Evolutionary conservation across 257 asterid species (phyloP).

Genomic region (Nicotiana tomentosiformis): DNA sequence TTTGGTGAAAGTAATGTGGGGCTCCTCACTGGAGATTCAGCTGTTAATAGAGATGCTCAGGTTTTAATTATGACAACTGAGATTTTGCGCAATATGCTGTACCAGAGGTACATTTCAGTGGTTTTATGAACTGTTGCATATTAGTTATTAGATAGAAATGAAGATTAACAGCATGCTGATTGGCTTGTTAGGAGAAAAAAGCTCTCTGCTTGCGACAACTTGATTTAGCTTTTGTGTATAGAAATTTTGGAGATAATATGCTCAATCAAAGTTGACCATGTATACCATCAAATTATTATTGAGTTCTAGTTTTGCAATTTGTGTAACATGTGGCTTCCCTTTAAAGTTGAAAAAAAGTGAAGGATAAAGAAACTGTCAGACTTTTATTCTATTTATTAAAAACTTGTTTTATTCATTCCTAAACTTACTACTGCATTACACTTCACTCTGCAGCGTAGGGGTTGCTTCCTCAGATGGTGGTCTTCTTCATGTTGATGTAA

Average conservation of each 20-base stretch:
- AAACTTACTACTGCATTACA: background rate
- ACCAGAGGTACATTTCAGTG: constrained; percentile 54
- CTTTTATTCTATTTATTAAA: background rate
- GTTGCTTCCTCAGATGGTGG: constrained; percentile 71
- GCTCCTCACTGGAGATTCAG: constrained; percentile 97
- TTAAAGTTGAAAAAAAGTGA: background rate
- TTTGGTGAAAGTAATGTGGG: constrained; percentile 95
- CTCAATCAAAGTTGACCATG: background rate
- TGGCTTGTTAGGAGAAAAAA: background rate
- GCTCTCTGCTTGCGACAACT: background rate
- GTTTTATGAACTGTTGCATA: constrained; percentile 9
- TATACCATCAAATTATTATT: background rate
- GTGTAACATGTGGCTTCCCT: background rate
- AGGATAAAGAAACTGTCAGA: background rate
- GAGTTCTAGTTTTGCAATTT: background rate
- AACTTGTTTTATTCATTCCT: background rate
- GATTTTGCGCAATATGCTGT: constrained; percentile 94
- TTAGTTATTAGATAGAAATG: background rate
- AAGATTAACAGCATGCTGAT: background rate
- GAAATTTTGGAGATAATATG: background rate
- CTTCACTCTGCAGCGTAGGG: constrained; percentile 63
- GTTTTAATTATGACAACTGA: constrained; percentile 95
- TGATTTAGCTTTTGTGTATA: background rate
- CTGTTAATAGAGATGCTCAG: constrained; percentile 92
- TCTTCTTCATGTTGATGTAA: constrained; percentile 87